Conservation (phyloP, 202 grass and related monocot species). For the Dendrocalamus latiflorus region DNA sequence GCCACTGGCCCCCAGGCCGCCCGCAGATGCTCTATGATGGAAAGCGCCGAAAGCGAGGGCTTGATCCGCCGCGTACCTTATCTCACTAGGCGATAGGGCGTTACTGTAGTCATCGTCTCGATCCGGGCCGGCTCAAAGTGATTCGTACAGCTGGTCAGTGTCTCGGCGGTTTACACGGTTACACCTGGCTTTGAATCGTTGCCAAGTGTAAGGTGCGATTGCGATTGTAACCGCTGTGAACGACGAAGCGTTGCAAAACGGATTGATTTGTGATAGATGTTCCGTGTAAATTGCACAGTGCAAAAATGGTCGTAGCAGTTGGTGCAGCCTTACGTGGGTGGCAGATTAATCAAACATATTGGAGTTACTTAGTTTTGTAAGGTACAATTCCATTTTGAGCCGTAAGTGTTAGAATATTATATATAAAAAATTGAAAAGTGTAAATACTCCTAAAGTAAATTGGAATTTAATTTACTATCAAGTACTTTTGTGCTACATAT, state of each 20-base stretch:
- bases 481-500: too few relatives aligned
- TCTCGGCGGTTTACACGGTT: constrained; percentile 15
- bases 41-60: constrained; percentile 8
- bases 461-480: too few relatives aligned
- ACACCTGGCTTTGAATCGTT: constrained; percentile 20
- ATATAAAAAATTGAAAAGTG: too few relatives aligned
- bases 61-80: neutral
- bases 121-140: neutral
- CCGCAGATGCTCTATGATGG: neutral
- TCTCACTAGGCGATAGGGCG: neutral
- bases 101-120: neutral
- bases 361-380: neutral
- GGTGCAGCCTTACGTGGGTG: too few relatives aligned
- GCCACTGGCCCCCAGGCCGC: neutral
- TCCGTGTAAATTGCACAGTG: neutral
- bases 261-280: neutral
- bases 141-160: neutral
- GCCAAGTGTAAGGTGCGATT: neutral
- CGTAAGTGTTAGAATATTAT: too few relatives aligned
- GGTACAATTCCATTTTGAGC: too few relatives aligned
- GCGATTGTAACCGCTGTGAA: neutral
- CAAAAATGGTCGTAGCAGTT: neutral
- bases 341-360: neutral
- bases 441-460: too few relatives aligned
- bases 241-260: neutral